phyloP scores from a whole-genome alignment of 1,284 basidiomycete species.

The Bjerkandera adusta region DNA sequence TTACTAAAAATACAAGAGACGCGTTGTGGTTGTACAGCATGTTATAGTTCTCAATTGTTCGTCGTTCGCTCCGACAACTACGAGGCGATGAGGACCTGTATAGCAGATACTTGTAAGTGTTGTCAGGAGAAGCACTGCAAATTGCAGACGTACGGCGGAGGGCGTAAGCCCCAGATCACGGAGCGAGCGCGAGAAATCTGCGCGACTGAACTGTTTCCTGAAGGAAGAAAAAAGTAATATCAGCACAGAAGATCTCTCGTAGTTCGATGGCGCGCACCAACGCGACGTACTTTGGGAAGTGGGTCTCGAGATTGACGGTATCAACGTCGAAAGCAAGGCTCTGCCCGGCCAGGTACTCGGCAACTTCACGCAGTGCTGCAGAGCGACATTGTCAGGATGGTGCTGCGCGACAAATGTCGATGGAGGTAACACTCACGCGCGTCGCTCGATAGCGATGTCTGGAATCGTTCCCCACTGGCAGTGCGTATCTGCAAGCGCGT shows the following conservation, averaged over 20 bases:
- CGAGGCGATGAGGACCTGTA: constrained; percentile 28
- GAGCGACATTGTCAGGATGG: neutral
- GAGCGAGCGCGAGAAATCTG: constrained; percentile 68
- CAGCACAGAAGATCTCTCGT: neutral
- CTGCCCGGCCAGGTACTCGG: constrained; percentile 83
- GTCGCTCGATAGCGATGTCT: constrained; percentile 78
- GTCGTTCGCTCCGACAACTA: no score
- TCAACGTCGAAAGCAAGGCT: constrained; percentile 68
- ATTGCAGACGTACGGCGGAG: constrained; percentile 54
- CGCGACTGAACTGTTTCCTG: constrained; percentile 66
- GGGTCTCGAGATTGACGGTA: constrained; percentile 70
- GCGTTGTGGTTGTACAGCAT: no score
- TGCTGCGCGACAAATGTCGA: constrained; percentile 1
- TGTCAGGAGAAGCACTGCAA: neutral
- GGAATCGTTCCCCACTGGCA: constrained; percentile 74
- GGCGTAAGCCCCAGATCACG: constrained; percentile 75
- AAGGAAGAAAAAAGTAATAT: neutral
- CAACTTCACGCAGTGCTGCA: constrained; percentile 77
- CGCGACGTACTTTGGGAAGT: constrained; percentile 75
- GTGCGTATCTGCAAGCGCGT: constrained; percentile 85
- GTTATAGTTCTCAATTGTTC: no score
- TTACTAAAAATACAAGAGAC: no score
- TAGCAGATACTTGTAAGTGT: neutral
- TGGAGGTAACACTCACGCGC: constrained; percentile 53
- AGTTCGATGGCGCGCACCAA: neutral